Conservation (phyloP, 2,329 filamentous ascomycete species). For the Hypoxylon sp. region DNA sequence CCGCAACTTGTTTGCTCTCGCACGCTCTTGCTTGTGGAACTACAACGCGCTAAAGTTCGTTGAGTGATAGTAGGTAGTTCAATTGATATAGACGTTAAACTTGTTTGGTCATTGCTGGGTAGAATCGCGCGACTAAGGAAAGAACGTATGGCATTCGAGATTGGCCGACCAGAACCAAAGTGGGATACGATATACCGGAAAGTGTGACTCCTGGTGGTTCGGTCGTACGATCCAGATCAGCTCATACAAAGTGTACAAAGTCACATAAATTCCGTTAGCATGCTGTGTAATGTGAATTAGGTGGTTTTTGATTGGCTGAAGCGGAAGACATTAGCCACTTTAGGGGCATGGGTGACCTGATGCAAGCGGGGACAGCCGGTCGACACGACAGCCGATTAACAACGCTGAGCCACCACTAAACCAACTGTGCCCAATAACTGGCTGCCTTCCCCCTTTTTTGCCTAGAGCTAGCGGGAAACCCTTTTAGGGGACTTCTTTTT, state of each 20-base stretch:
- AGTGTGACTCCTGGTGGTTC: constrained; percentile 34
- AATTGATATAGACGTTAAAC: not conserved
- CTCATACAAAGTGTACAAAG: constrained; percentile 35
- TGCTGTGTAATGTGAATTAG: constrained; percentile 44
- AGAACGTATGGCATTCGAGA: constrained; percentile 10
- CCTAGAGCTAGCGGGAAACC: constrained; percentile 21
- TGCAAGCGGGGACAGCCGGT: constrained; percentile 42
- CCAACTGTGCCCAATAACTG: constrained; percentile 12
- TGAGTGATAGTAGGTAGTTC: constrained; percentile 5
- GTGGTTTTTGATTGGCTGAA: constrained; percentile 24
- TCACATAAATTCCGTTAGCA: constrained; percentile 31
- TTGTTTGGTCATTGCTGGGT: constrained; percentile 33
- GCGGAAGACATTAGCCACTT: constrained; percentile 25
- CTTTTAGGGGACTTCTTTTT: constrained; percentile 10
- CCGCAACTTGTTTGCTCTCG: constrained; percentile 7
- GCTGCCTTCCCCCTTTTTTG: constrained; percentile 9
- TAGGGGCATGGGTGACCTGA: constrained; percentile 37
- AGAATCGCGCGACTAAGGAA: constrained; percentile 33
- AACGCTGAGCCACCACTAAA: constrained; percentile 15
- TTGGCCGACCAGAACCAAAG: constrained; percentile 18
- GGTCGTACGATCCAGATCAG: constrained; percentile 48
- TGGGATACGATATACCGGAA: constrained; percentile 31
- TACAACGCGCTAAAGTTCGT: constrained; percentile 14
- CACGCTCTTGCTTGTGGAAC: constrained; percentile 10
- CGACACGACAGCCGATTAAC: constrained; percentile 32